phyloP scores from a whole-genome alignment of 2,329 filamentous ascomycete genomes.

The Exophiala sideris region DNA sequence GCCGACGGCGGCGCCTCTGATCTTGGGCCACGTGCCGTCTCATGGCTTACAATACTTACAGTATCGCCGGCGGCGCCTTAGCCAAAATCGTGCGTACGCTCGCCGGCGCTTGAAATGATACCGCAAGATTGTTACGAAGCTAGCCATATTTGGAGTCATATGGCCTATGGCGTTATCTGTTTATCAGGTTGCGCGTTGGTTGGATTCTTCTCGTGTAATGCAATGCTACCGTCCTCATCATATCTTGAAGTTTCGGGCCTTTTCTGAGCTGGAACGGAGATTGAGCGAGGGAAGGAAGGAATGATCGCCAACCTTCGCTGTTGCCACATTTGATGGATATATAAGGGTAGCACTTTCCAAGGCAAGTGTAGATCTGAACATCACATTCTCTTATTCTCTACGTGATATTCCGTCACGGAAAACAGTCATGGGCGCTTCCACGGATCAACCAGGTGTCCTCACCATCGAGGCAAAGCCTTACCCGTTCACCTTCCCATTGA shows the following conservation, averaged over 20 bases:
- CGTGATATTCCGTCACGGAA: too few species aligned
- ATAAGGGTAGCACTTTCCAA: neutral
- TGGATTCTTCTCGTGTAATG: too few species aligned
- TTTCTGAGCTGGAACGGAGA: too few species aligned
- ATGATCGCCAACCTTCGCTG: too few species aligned
- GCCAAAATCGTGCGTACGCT: neutral
- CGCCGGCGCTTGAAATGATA: conserved; percentile 15
- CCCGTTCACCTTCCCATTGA: conserved; percentile 45
- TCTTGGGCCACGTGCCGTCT: neutral
- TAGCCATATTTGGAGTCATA: conserved; percentile 2
- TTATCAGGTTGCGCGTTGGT: neutral
- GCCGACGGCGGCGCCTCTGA: conserved; percentile 3
- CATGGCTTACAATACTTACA: conserved; percentile 3
- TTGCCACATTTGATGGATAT: neutral
- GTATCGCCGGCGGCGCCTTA: conserved; percentile 16
- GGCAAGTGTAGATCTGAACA: too few species aligned
- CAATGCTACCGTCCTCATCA: too few species aligned
- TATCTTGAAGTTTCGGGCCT: too few species aligned
- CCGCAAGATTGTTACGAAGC: neutral
- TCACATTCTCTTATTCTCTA: neutral
- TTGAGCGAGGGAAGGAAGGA: too few species aligned
- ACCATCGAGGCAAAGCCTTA: conserved; percentile 69
- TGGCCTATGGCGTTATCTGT: conserved; percentile 12
- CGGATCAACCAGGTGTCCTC: conserved; percentile 63
- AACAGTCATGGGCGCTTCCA: conserved; percentile 28